Evolutionary conservation across 441 rosid genomes (phyloP).

Genomic region (Mallotus japonicus): DNA sequence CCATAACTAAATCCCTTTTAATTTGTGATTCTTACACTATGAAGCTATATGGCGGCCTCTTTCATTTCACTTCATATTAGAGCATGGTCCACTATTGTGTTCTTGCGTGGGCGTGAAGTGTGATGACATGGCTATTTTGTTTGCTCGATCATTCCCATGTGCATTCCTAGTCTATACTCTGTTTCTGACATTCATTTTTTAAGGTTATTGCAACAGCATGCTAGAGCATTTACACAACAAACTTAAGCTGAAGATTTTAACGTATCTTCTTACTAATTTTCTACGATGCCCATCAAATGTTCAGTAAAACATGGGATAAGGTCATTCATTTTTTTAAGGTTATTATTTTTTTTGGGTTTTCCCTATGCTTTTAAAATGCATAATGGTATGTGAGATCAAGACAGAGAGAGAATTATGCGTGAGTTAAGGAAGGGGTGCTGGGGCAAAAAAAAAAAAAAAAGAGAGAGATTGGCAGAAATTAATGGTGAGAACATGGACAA

Average conservation of each 20-base stretch:
- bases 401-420: constrained; percentile 18
- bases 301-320: background rate
- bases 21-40: background rate
- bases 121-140: background rate
- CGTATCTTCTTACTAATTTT: background rate
- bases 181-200: background rate
- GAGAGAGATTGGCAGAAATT: constrained; percentile 23
- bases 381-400: constrained; percentile 3
- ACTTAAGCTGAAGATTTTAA: background rate
- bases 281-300: too few relatives aligned
- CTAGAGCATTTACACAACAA: constrained; percentile 7
- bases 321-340: background rate
- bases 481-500: constrained; percentile 34
- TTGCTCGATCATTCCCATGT: constrained; percentile 11
- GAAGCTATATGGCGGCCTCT: background rate
- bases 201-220: constrained; percentile 7
- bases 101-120: background rate
- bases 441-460: background rate
- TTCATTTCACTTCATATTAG: background rate
- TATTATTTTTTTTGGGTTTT: background rate
- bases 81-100: constrained; percentile 2
- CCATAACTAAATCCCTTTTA: background rate
- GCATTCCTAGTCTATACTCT: constrained; percentile 1
- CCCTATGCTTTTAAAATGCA: constrained; percentile 10
- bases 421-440: constrained; percentile 24